Evolutionary conservation across 2,329 filamentous ascomycete species (phyloP).

Genomic region (Rhynchosporium graminicola): DNA sequence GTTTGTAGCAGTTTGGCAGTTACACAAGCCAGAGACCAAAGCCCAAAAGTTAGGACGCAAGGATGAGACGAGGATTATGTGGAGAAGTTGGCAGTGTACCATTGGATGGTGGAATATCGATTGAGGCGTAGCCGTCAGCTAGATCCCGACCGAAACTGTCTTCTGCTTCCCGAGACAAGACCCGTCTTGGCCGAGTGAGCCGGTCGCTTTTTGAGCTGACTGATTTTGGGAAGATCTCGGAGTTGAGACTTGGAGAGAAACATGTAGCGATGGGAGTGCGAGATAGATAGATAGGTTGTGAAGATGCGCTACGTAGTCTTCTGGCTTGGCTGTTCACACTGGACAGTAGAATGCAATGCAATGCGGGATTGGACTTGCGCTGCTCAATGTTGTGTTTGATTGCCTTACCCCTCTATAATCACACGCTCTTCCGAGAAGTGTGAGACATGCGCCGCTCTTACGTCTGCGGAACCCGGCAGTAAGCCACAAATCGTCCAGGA

Average conservation of each 20-base stretch:
- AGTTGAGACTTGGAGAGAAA: neutral
- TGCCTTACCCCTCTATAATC: slow-evolving; percentile 28
- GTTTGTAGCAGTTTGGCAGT: slow-evolving; percentile 14
- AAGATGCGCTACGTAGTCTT: slow-evolving; percentile 5
- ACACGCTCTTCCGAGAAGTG: slow-evolving; percentile 26
- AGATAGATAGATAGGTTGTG: neutral
- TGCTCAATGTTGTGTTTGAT: slow-evolving; percentile 31
- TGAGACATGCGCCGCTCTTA: slow-evolving; percentile 33
- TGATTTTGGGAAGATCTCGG: neutral
- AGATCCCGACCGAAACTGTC: slow-evolving; percentile 26
- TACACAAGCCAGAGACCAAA: slow-evolving; percentile 12
- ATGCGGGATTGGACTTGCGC: slow-evolving; percentile 20
- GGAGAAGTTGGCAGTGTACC: slow-evolving; percentile 18
- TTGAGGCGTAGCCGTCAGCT: slow-evolving; percentile 20
- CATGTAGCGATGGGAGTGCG: slow-evolving; percentile 2
- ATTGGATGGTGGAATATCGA: slow-evolving; percentile 12
- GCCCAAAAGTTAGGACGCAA: slow-evolving; percentile 8
- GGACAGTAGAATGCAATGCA: slow-evolving; percentile 20
- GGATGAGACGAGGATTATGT: slow-evolving; percentile 14
- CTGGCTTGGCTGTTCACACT: slow-evolving; percentile 11
- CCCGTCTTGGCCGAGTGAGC: slow-evolving; percentile 27
- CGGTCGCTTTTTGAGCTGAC: slow-evolving; percentile 20
- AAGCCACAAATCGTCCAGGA: slow-evolving; percentile 17
- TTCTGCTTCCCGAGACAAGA: slow-evolving; percentile 29
- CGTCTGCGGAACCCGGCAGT: slow-evolving; percentile 30